Evolutionary conservation across 2,329 filamentous ascomycete genomes (phyloP).

Genomic region (Paecilomyces sp.): DNA sequence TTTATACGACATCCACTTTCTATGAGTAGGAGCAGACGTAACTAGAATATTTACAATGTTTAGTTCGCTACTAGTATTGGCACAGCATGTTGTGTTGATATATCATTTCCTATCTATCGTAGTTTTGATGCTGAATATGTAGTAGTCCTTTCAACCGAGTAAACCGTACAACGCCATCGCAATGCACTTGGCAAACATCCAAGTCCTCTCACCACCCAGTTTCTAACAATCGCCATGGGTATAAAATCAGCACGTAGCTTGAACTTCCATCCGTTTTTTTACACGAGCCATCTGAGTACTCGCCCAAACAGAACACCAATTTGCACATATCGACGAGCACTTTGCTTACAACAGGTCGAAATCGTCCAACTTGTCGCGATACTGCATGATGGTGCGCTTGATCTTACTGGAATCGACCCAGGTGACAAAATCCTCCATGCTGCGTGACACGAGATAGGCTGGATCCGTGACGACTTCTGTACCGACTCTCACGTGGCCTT

Average conservation of each 20-base stretch:
- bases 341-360: constrained; percentile 70
- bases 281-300: not conserved
- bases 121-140: not conserved
- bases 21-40: not conserved
- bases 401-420: constrained; percentile 97
- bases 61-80: not conserved
- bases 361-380: constrained; percentile 90
- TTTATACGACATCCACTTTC: not conserved
- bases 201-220: not conserved
- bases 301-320: not conserved
- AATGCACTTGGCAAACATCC: not conserved
- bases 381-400: constrained; percentile 91
- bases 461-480: constrained; percentile 86
- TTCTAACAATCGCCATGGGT: not conserved
- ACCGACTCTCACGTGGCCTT: constrained; percentile 86
- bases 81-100: not conserved
- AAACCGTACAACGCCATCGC: not conserved
- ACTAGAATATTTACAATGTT: not conserved
- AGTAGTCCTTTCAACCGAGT: not conserved
- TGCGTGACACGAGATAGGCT: constrained; percentile 79
- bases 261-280: not conserved
- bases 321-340: not conserved
- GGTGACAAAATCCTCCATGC: constrained; percentile 92
- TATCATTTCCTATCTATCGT: not conserved
- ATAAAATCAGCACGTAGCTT: not conserved